Percentiles rank a stretch among this genome's conserved stretches.
Conservation (phyloP, 176 grass and related monocot genomes). For the Bonia amplexicaulis region DNA sequence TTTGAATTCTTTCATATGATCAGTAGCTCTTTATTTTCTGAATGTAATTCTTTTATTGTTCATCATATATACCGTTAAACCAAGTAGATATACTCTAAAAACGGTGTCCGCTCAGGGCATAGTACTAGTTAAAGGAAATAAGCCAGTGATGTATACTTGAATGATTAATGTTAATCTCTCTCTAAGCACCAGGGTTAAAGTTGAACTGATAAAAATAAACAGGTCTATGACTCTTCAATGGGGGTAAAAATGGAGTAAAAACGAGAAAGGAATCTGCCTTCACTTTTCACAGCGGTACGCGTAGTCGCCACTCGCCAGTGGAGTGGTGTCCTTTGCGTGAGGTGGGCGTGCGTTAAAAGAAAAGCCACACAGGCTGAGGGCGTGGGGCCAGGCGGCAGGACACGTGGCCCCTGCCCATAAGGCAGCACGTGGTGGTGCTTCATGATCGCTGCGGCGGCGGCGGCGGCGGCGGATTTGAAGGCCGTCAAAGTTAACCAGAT, state of each 20-base stretch:
- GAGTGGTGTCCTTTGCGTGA: background rate
- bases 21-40: too few species aligned
- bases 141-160: background rate
- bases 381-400: background rate
- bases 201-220: background rate
- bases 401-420: slow-evolving; percentile 29
- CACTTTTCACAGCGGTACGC: background rate
- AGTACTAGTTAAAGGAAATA: background rate
- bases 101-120: too few species aligned
- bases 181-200: background rate
- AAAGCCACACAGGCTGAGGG: slow-evolving; percentile 13
- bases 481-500: slow-evolving; percentile 58
- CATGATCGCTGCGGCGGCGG: slow-evolving; percentile 25
- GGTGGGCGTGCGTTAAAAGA: slow-evolving; percentile 32
- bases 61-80: too few species aligned
- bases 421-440: slow-evolving; percentile 43
- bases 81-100: too few species aligned
- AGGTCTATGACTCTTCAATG: background rate
- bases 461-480: slow-evolving; percentile 49
- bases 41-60: too few species aligned
- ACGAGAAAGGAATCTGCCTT: background rate
- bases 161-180: background rate
- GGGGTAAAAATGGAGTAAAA: background rate
- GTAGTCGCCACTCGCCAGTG: background rate
- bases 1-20: too few species aligned